A percentile compares a stretch with the other conserved stretches of the same genome.
Evolutionary conservation across 345 rosid genomes (phyloP).

Genomic region (Cardamine resedifolia): DNA sequence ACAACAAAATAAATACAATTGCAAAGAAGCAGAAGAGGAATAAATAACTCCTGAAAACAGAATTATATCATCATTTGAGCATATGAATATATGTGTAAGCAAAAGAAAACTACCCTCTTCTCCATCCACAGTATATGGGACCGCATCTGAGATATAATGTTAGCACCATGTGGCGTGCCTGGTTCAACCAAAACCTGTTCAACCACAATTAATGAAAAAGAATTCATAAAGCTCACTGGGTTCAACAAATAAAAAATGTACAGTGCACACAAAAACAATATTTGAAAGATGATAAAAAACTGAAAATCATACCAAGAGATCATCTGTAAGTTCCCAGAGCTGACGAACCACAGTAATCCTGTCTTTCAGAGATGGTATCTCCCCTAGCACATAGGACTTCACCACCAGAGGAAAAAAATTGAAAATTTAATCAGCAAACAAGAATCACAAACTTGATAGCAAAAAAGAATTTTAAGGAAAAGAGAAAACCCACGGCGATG

Average conservation of each 20-base stretch:
- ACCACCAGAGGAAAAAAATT: constrained; percentile 6
- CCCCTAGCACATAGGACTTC: constrained; percentile 95
- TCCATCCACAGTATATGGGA: constrained; percentile 98
- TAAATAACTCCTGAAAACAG: not conserved
- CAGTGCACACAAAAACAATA: not conserved
- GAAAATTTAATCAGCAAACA: constrained; percentile 18
- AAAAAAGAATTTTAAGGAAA: not conserved
- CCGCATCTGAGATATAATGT: constrained; percentile 88
- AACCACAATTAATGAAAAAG: not conserved
- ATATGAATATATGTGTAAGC: not conserved
- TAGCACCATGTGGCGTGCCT: constrained; percentile 93
- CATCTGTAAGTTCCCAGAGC: constrained; percentile 94
- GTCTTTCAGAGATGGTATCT: constrained; percentile 90
- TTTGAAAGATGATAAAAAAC: constrained; percentile 1
- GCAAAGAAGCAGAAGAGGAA: constrained; percentile 16
- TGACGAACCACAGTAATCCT: constrained; percentile 83
- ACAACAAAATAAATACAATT: constrained; percentile 28
- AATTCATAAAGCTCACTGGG: not conserved
- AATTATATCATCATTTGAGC: constrained; percentile 9
- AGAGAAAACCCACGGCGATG: constrained; percentile 74
- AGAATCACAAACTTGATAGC: constrained; percentile 24
- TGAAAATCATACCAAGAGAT: constrained; percentile 68
- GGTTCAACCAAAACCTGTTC: constrained; percentile 90
- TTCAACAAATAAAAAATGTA: constrained; percentile 3
- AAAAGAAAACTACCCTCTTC: constrained; percentile 55